Percentiles rank a stretch among this genome's conserved stretches.
Conservation (phyloP, 495 filamentous ascomycete species). For the Penicillium salamii region DNA sequence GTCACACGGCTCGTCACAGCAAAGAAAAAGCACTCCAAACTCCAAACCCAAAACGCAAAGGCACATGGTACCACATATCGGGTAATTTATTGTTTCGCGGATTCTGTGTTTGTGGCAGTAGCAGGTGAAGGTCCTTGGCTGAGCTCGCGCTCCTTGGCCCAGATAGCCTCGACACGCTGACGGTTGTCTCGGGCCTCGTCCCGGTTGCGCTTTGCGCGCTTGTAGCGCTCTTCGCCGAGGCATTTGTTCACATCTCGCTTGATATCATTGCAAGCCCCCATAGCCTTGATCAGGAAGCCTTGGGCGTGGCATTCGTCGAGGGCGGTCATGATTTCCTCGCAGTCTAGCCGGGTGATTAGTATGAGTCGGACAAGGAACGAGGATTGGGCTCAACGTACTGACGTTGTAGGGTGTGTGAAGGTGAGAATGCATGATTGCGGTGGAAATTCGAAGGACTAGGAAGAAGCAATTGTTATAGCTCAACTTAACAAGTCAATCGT, state of each 20-base stretch:
- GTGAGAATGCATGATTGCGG: slow-evolving; percentile 82
- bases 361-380: not conserved
- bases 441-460: not conserved
- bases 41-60: slow-evolving; percentile 10
- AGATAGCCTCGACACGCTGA: slow-evolving; percentile 64
- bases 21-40: slow-evolving; percentile 14
- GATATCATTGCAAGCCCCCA: slow-evolving; percentile 84
- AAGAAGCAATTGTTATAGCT: too few relatives aligned
- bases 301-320: slow-evolving; percentile 94
- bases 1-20: not conserved
- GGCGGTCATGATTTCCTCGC: slow-evolving; percentile 86
- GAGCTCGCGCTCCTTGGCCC: slow-evolving; percentile 59
- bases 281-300: slow-evolving; percentile 83
- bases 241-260: slow-evolving; percentile 82
- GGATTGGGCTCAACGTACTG: slow-evolving; percentile 51
- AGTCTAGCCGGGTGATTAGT: slow-evolving; percentile 55
- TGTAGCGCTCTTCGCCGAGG: slow-evolving; percentile 71
- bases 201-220: slow-evolving; percentile 74
- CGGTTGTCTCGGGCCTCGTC: slow-evolving; percentile 66
- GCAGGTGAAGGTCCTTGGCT: slow-evolving; percentile 12
- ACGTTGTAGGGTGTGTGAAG: slow-evolving; percentile 85
- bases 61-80: not conserved
- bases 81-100: slow-evolving; percentile 16
- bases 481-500: not conserved
- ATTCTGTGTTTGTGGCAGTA: slow-evolving; percentile 1